Percentiles rank a stretch among this genome's conserved stretches.
Conservation (phyloP, 2,329 filamentous ascomycete species). For the Didymella pinodella region DNA sequence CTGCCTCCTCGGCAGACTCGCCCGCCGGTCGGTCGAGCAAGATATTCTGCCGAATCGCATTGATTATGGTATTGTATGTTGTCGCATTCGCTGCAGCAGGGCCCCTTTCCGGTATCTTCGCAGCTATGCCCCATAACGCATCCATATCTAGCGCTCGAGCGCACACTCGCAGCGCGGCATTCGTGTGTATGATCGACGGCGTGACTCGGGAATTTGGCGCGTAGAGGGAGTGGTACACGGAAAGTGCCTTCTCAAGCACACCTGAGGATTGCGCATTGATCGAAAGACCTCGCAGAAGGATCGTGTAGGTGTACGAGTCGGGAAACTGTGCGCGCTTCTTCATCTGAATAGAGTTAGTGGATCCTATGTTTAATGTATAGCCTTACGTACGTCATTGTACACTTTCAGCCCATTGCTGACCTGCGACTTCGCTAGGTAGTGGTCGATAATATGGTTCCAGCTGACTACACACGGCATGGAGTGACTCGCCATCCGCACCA, state of each 20-base stretch:
- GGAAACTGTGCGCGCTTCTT: conserved; percentile 88
- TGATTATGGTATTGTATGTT: conserved; percentile 86
- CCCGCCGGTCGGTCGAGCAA: conserved; percentile 37
- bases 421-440: conserved; percentile 68
- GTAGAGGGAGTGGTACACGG: conserved; percentile 79
- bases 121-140: conserved; percentile 77
- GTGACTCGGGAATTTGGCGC: conserved; percentile 68
- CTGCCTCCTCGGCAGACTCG: conserved; percentile 40
- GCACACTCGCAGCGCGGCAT: conserved; percentile 86
- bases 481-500: conserved; percentile 75
- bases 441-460: conserved; percentile 87
- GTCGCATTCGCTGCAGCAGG: conserved; percentile 69
- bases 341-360: conserved; percentile 66
- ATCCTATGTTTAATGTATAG: neutral
- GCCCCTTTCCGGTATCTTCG: conserved; percentile 72
- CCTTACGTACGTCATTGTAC: conserved; percentile 78
- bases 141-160: conserved; percentile 78
- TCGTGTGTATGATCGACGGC: conserved; percentile 83
- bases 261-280: conserved; percentile 64
- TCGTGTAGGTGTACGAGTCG: conserved; percentile 82
- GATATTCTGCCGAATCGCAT: conserved; percentile 66
- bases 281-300: conserved; percentile 79
- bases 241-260: conserved; percentile 73
- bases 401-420: conserved; percentile 74
- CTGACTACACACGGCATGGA: conserved; percentile 72